phyloP scores from a whole-genome alignment of 257 asterid species.

The Ilex aquifolium region DNA sequence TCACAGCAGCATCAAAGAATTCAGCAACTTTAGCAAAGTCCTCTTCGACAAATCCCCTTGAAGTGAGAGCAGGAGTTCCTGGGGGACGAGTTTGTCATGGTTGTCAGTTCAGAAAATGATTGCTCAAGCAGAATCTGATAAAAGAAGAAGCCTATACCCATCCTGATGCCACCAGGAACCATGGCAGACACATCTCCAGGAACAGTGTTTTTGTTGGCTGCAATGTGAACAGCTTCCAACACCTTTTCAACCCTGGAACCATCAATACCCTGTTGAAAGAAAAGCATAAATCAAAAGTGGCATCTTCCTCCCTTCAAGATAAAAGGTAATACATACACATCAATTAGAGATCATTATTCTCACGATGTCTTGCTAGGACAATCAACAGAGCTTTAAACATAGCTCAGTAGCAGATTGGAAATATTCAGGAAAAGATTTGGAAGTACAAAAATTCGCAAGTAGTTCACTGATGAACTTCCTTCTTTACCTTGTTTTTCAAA shows the following conservation, averaged over 20 bases:
- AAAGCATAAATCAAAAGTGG: neutral
- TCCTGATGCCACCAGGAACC: slow-evolving; percentile 97
- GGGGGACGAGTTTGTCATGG: slow-evolving; percentile 2
- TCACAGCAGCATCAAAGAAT: slow-evolving; percentile 16
- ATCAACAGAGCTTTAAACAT: no score
- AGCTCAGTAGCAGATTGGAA: no score
- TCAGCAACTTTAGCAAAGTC: slow-evolving; percentile 62
- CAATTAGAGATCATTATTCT: no score
- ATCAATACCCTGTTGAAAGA: slow-evolving; percentile 54
- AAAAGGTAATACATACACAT: no score
- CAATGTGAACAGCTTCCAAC: slow-evolving; percentile 80
- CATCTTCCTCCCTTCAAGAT: no score
- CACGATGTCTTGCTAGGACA: no score
- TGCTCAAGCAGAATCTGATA: neutral
- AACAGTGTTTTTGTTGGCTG: slow-evolving; percentile 87
- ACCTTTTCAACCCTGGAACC: slow-evolving; percentile 90
- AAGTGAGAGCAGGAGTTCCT: slow-evolving; percentile 95
- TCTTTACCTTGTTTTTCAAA: slow-evolving; percentile 56
- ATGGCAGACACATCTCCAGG: slow-evolving; percentile 94
- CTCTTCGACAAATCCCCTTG: slow-evolving; percentile 80
- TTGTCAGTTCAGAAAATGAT: neutral
- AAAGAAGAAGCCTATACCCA: slow-evolving; percentile 40
- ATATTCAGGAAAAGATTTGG: no score
- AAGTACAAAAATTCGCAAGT: neutral
- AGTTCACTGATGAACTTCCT: neutral